Conservation (phyloP, 1,139 yeast species). For the Geotrichum bryndzae region DNA sequence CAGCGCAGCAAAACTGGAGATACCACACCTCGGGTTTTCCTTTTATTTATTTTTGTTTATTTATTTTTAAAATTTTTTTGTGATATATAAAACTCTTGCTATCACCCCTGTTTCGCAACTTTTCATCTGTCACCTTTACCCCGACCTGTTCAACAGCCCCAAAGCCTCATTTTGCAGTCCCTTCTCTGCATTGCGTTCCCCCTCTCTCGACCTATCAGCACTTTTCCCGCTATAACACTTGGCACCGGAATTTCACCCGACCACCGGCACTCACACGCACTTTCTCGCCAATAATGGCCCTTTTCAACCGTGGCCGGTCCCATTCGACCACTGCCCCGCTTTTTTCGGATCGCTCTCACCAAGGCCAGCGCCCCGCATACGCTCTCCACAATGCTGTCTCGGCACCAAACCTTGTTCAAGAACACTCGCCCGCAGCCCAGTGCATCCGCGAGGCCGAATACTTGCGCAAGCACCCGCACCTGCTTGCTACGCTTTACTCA, state of each 20-base stretch:
- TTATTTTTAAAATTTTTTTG: not conserved
- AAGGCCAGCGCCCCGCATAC: constrained; percentile 1
- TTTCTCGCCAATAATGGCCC: not conserved
- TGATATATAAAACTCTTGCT: no score
- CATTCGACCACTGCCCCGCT: constrained; percentile 13
- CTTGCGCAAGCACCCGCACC: constrained; percentile 6
- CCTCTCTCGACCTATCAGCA: not conserved
- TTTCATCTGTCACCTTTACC: no score
- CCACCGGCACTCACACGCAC: not conserved
- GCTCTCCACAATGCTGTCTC: constrained; percentile 6
- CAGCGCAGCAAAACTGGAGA: not conserved
- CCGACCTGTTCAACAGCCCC: not conserved
- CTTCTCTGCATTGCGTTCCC: not conserved
- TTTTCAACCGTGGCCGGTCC: constrained; percentile 11
- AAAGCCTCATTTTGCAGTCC: not conserved
- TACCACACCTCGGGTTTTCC: not conserved
- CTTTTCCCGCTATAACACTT: no score
- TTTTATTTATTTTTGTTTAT: not conserved
- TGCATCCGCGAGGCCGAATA: constrained; percentile 1
- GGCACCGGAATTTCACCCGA: no score
- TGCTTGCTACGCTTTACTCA: constrained; percentile 11
- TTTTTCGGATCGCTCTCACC: not conserved
- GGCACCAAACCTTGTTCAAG: constrained; percentile 3
- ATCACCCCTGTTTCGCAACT: no score
- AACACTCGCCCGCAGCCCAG: not conserved